phyloP scores from a whole-genome alignment of 2,329 filamentous ascomycete genomes.

The Aspergillus piperis region DNA sequence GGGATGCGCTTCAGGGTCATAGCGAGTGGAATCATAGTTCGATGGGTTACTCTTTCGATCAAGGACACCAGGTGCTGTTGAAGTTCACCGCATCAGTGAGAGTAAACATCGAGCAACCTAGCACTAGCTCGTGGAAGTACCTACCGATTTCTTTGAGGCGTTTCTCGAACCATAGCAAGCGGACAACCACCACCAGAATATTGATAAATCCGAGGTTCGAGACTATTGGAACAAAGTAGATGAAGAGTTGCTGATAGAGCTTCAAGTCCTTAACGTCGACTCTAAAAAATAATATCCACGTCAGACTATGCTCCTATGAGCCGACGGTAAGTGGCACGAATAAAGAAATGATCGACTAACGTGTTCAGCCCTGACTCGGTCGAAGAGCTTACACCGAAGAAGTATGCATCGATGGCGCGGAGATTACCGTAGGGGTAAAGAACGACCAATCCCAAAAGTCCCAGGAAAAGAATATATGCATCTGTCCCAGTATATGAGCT shows the following conservation, averaged over 20 bases:
- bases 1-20: slow-evolving; percentile 15
- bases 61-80: slow-evolving; percentile 16
- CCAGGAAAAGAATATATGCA: slow-evolving; percentile 43
- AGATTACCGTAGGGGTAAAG: slow-evolving; percentile 46
- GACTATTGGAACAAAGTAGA: slow-evolving; percentile 54
- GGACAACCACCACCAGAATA: slow-evolving; percentile 50
- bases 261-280: slow-evolving; percentile 53
- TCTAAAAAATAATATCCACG: slow-evolving; percentile 31
- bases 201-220: slow-evolving; percentile 55
- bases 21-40: not conserved
- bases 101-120: not conserved
- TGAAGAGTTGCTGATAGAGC: slow-evolving; percentile 54
- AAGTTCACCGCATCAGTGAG: not conserved
- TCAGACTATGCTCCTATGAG: not conserved
- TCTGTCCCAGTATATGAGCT: slow-evolving; percentile 28
- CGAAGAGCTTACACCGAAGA: slow-evolving; percentile 53
- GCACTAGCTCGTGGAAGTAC: not conserved
- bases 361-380: slow-evolving; percentile 56
- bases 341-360: slow-evolving; percentile 33
- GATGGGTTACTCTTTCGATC: slow-evolving; percentile 1
- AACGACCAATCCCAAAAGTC: slow-evolving; percentile 39
- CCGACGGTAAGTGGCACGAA: not conserved
- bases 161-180: slow-evolving; percentile 54
- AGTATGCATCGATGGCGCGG: slow-evolving; percentile 50
- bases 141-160: slow-evolving; percentile 44